A percentile compares a stretch with the other conserved stretches of the same genome.
These are phyloP conservation scores for Wallacemonas sp. DNA, from an alignment of 208 protist genomes.

Conservation along the genomic window DNA sequence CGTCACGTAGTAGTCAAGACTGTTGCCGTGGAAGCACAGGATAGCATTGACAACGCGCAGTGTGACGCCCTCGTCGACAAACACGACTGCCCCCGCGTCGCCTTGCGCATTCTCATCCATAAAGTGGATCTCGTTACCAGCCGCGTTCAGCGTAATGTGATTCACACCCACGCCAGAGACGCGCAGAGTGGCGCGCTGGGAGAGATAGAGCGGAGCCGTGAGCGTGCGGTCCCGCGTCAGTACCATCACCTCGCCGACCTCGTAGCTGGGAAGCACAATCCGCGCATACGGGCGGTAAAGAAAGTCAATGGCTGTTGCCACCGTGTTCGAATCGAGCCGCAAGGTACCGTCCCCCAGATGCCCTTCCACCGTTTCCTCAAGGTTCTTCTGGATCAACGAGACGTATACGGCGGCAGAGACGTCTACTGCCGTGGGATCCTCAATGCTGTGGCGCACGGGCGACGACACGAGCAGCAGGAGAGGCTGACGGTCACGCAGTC, in stretches of 20 bases:
- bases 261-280: slow-evolving; percentile 51
- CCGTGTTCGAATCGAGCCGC: slow-evolving; percentile 36
- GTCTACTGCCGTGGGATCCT: not conserved
- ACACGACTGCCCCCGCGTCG: slow-evolving; percentile 28
- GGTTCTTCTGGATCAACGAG: slow-evolving; percentile 3
- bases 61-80: slow-evolving; percentile 67
- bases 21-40: slow-evolving; percentile 45
- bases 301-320: slow-evolving; percentile 38
- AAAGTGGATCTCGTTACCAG: slow-evolving; percentile 61
- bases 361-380: slow-evolving; percentile 28
- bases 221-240: slow-evolving; percentile 50
- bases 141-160: slow-evolving; percentile 59
- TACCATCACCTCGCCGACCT: slow-evolving; percentile 31
- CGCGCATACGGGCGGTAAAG: slow-evolving; percentile 68
- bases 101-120: slow-evolving; percentile 16
- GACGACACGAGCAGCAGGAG: not conserved
- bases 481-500: not conserved
- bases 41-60: slow-evolving; percentile 60
- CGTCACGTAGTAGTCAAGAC: slow-evolving; percentile 49
- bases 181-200: slow-evolving; percentile 35
- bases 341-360: slow-evolving; percentile 33
- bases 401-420: slow-evolving; percentile 12
- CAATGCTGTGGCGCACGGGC: slow-evolving; percentile 8
- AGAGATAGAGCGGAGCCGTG: slow-evolving; percentile 43
- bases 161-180: slow-evolving; percentile 37